Conservation (phyloP, 495 filamentous ascomycete species). For the Filosporella fistucella region DNA sequence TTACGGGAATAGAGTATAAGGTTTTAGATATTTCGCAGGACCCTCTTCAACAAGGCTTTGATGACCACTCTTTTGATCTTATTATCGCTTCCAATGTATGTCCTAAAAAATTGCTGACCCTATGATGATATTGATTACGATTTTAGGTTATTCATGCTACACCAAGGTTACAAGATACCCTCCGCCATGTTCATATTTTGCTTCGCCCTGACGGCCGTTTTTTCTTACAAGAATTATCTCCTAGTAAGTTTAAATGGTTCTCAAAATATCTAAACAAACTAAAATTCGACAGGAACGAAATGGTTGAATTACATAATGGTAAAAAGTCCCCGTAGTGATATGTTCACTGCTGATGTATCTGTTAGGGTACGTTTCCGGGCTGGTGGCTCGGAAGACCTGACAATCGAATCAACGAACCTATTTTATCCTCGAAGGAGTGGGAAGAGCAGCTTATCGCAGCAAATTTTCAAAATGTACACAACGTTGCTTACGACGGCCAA, state of each 20-base stretch:
- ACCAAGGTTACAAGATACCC: slow-evolving; percentile 36
- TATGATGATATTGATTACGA: slow-evolving; percentile 26
- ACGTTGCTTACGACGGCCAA: slow-evolving; percentile 12
- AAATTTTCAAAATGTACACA: slow-evolving; percentile 1
- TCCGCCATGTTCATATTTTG: slow-evolving; percentile 35
- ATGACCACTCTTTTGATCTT: slow-evolving; percentile 39
- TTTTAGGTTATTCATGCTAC: slow-evolving; percentile 44
- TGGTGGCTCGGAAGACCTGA: slow-evolving; percentile 46
- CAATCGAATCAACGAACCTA: slow-evolving; percentile 25
- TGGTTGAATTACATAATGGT: too few species aligned
- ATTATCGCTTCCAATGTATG: slow-evolving; percentile 47
- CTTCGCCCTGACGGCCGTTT: slow-evolving; percentile 29
- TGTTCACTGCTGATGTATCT: too few species aligned
- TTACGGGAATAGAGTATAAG: slow-evolving; percentile 22
- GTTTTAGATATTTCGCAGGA: slow-evolving; percentile 43
- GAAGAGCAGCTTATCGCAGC: neutral
- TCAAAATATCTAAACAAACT: too few species aligned
- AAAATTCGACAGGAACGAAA: too few species aligned
- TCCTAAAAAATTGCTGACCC: too few species aligned
- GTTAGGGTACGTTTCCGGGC: slow-evolving; percentile 38
- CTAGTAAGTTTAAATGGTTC: too few species aligned
- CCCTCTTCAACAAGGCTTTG: slow-evolving; percentile 41
- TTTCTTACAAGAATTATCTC: slow-evolving; percentile 39
- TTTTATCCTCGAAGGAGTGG: slow-evolving; percentile 16
- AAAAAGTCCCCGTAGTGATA: too few species aligned